phyloP scores from a whole-genome alignment of 495 filamentous ascomycete genomes.

The Articulospora tetracladia region DNA sequence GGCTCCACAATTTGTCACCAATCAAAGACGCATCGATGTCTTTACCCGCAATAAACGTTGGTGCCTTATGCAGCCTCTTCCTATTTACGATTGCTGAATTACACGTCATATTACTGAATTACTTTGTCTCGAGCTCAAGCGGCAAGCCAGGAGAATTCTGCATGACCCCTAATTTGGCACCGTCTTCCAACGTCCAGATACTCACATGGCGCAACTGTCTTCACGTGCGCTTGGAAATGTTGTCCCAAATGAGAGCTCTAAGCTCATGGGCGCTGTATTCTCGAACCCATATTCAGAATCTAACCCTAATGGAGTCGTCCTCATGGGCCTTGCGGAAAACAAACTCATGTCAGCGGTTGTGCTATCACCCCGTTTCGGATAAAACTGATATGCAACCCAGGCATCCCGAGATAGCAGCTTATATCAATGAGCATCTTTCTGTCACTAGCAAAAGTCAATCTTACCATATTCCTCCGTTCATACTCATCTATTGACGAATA shows the following conservation, averaged over 20 bases:
- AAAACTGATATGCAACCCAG: not conserved
- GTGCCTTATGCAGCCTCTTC: too few relatives aligned
- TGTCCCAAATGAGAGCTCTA: not conserved
- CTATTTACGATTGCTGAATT: too few relatives aligned
- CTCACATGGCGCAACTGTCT: slow-evolving; percentile 1
- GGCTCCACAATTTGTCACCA: too few relatives aligned
- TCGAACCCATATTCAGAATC: slow-evolving; percentile 1
- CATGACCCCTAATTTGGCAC: too few relatives aligned
- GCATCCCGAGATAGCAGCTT: slow-evolving; percentile 9
- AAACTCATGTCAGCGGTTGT: slow-evolving; percentile 3
- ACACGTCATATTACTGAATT: too few relatives aligned
- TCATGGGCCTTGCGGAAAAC: slow-evolving; percentile 13
- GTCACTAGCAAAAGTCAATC: slow-evolving; percentile 6
- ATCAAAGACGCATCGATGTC: too few relatives aligned
- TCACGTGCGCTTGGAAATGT: not conserved
- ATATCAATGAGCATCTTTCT: not conserved
- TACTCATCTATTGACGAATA: not conserved
- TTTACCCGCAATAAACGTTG: too few relatives aligned
- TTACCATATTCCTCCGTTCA: not conserved
- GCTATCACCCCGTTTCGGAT: not conserved
- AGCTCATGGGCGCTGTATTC: not conserved
- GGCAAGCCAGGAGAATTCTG: too few relatives aligned
- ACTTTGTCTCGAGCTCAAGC: too few relatives aligned
- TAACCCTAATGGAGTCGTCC: slow-evolving; percentile 6
- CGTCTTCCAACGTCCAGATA: too few relatives aligned